These are phyloP conservation scores for Holtermannia corniformis DNA, from an alignment of 768 basidiomycete species.

Conservation along the genomic window DNA sequence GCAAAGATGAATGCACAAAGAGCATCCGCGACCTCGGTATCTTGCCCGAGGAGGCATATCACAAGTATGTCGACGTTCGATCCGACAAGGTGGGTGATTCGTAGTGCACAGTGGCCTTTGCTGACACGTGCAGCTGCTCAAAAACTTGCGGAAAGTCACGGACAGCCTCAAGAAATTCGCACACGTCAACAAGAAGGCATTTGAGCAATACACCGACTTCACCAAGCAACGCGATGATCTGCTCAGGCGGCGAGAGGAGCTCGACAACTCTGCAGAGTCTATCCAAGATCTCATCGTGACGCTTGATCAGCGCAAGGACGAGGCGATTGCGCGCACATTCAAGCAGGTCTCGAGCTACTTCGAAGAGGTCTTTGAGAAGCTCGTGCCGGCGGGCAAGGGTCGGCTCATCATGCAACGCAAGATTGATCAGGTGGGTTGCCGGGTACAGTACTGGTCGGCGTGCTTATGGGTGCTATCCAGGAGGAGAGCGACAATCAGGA, in stretches of 20 bases:
- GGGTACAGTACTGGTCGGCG: background rate
- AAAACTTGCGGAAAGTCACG: slow-evolving; percentile 83
- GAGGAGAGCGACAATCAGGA: slow-evolving; percentile 33
- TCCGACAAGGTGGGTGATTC: slow-evolving; percentile 62
- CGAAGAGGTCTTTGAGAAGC: slow-evolving; percentile 89
- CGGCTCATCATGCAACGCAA: slow-evolving; percentile 83
- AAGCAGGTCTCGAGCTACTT: slow-evolving; percentile 97
- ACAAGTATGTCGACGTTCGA: slow-evolving; percentile 81
- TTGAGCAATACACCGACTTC: slow-evolving; percentile 96
- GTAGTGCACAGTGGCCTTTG: slow-evolving; percentile 3
- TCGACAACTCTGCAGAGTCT: slow-evolving; percentile 77
- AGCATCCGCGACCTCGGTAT: slow-evolving; percentile 95
- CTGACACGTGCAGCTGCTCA: slow-evolving; percentile 58
- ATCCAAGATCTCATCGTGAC: slow-evolving; percentile 89
- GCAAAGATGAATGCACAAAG: slow-evolving; percentile 89
- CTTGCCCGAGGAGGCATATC: slow-evolving; percentile 91
- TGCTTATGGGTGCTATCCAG: no score
- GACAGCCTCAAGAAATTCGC: slow-evolving; percentile 92
- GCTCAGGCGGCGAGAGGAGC: slow-evolving; percentile 71
- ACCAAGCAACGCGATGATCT: slow-evolving; percentile 95
- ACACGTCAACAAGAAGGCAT: slow-evolving; percentile 98
- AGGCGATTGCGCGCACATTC: slow-evolving; percentile 96
- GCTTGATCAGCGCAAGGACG: slow-evolving; percentile 93
- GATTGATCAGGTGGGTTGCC: slow-evolving; percentile 49
- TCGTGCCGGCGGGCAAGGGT: slow-evolving; percentile 89